These are phyloP conservation scores for Dactylellina sp. DNA, from an alignment of 2,329 filamentous ascomycete genomes.

Conservation along the genomic window DNA sequence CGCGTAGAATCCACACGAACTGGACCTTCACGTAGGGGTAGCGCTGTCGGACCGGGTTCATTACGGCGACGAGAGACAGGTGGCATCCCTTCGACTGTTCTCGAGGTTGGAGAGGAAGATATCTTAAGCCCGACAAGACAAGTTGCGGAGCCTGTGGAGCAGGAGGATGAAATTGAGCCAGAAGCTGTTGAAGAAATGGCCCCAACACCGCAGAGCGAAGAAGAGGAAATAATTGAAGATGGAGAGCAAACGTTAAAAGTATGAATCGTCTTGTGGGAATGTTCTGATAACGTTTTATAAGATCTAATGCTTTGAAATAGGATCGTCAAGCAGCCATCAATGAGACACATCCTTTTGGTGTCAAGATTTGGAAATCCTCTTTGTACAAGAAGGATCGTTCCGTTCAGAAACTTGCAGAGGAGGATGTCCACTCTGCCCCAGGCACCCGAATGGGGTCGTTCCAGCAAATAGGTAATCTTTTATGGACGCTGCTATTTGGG, in stretches of 20 bases:
- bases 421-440: conserved; percentile 94
- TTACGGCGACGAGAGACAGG: conserved; percentile 34
- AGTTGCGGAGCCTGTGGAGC: conserved; percentile 23
- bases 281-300: neutral
- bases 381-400: conserved; percentile 97
- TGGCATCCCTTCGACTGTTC: conserved; percentile 18
- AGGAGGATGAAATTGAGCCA: conserved; percentile 21
- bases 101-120: conserved; percentile 38
- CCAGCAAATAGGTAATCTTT: conserved; percentile 86
- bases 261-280: neutral
- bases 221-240: conserved; percentile 40
- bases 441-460: conserved; percentile 86
- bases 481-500: conserved; percentile 92
- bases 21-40: conserved; percentile 18
- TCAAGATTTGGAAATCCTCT: conserved; percentile 98
- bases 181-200: conserved; percentile 27
- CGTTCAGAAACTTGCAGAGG: conserved; percentile 94
- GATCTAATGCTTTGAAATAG: conserved; percentile 63
- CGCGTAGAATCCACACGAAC: conserved; percentile 24
- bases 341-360: conserved; percentile 97
- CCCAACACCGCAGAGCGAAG: conserved; percentile 32
- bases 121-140: conserved; percentile 36
- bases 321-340: conserved; percentile 98
- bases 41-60: conserved; percentile 12
- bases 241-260: conserved; percentile 51